Conservation (phyloP, 371 early-diverging fungal species). For the Zychaea mexicana region DNA sequence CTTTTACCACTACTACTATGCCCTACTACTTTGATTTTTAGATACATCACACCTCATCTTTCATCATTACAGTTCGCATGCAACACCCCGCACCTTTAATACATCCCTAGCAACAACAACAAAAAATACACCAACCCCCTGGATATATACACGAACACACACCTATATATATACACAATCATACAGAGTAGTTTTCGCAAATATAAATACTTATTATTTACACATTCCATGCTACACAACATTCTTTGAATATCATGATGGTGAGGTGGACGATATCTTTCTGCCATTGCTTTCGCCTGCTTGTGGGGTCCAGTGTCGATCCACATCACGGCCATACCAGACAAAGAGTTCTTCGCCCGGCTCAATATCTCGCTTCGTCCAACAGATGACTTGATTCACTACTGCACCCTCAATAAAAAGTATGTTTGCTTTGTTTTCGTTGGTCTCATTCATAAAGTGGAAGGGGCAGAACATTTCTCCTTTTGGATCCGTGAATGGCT, state of each 20-base stretch:
- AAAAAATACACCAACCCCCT: not conserved
- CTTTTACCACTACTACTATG: not conserved
- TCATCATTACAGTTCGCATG: not conserved
- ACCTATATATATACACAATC: not conserved
- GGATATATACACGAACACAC: not conserved
- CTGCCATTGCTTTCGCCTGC: not conserved
- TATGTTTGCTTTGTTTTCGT: constrained; percentile 61
- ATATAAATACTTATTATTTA: not conserved
- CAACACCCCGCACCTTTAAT: not conserved
- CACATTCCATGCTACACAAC: not conserved
- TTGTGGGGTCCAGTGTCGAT: constrained; percentile 33
- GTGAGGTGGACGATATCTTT: not conserved
- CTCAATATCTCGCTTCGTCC: constrained; percentile 67
- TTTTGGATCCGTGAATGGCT: constrained; percentile 66
- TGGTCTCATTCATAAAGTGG: constrained; percentile 89
- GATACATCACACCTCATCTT: not conserved
- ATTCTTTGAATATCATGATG: not conserved
- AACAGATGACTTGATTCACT: constrained; percentile 84
- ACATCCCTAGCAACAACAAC: not conserved
- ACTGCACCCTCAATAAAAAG: constrained; percentile 74
- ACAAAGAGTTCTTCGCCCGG: constrained; percentile 83
- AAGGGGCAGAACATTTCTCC: constrained; percentile 80
- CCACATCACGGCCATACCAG: constrained; percentile 71
- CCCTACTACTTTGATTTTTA: not conserved
- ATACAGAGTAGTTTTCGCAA: too few species aligned